A percentile compares a stretch with the other conserved stretches of the same genome.
Conservation (phyloP, 2,329 filamentous ascomycete species). For the Xylariales sp. region DNA sequence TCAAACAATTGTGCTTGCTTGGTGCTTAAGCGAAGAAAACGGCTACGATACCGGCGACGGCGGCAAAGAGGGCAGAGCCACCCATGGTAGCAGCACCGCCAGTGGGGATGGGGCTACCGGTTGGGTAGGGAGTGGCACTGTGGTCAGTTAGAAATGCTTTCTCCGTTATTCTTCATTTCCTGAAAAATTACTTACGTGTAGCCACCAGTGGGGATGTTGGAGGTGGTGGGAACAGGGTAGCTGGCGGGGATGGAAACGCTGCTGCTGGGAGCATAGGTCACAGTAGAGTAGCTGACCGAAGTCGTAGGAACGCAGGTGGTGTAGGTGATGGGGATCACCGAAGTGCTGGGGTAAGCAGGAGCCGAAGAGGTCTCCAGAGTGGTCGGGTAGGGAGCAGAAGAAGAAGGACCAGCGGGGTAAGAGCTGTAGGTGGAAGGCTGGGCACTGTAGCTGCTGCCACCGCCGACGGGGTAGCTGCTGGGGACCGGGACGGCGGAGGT, state of each 20-base stretch:
- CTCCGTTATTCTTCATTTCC: background rate
- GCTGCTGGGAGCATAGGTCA: constrained; percentile 36
- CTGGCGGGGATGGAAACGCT: constrained; percentile 34
- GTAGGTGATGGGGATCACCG: constrained; percentile 49
- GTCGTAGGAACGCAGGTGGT: constrained; percentile 57
- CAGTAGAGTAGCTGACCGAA: constrained; percentile 47
- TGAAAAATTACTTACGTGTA: constrained; percentile 41
- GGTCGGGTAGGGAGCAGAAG: constrained; percentile 42
- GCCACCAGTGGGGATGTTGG: constrained; percentile 45
- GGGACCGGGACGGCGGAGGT: constrained; percentile 19
- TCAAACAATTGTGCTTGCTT: constrained; percentile 28
- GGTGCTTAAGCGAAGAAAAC: constrained; percentile 64
- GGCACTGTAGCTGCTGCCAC: constrained; percentile 30
- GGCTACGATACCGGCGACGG: constrained; percentile 65
- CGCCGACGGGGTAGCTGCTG: constrained; percentile 39
- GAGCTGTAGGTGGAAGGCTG: constrained; percentile 45
- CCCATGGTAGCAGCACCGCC: constrained; percentile 65
- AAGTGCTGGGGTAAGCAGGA: constrained; percentile 62
- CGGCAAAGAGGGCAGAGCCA: constrained; percentile 66
- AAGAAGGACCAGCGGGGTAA: constrained; percentile 6
- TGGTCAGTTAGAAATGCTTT: constrained; percentile 36
- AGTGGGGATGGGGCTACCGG: constrained; percentile 53
- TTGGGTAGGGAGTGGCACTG: constrained; percentile 51
- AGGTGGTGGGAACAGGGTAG: constrained; percentile 44
- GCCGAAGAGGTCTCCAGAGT: constrained; percentile 40